Percentiles rank a stretch among this genome's conserved stretches.
phyloP scores from a whole-genome alignment of 805 yeast species.

The Yamadazyma nakazawae region DNA sequence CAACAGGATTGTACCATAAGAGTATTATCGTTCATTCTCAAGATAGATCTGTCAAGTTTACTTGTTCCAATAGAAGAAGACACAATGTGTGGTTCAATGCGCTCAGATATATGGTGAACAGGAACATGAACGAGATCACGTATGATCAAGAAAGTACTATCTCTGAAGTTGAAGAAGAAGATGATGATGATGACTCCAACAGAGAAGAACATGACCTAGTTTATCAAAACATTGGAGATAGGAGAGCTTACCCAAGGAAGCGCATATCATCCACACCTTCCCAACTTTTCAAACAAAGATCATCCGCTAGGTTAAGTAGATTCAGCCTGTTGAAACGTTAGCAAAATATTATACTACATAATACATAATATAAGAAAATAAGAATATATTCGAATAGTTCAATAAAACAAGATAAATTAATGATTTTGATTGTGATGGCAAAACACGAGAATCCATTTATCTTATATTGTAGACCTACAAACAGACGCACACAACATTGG shows the following conservation, averaged over 20 bases:
- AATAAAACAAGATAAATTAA: not conserved
- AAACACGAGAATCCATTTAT: too few species aligned
- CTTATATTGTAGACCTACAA: not conserved
- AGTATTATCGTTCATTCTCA: constrained; percentile 74
- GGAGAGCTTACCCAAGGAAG: constrained; percentile 22
- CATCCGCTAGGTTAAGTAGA: constrained; percentile 16
- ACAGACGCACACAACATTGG: not conserved
- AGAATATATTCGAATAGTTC: not conserved
- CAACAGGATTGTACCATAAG: constrained; percentile 84
- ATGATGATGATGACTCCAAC: constrained; percentile 16
- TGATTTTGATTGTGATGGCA: too few species aligned
- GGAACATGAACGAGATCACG: constrained; percentile 57
- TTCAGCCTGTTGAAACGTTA: constrained; percentile 15
- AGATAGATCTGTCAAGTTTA: constrained; percentile 64
- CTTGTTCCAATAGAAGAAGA: constrained; percentile 83
- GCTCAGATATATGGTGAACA: constrained; percentile 66
- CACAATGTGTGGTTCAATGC: constrained; percentile 93
- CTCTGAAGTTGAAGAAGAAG: constrained; percentile 14
- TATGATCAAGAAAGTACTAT: constrained; percentile 30
- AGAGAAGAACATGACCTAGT: constrained; percentile 16
- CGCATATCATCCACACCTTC: constrained; percentile 17
- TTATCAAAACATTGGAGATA: constrained; percentile 15
- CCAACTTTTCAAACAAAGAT: constrained; percentile 13
- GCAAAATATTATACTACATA: not conserved
- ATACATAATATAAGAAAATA: not conserved